These are phyloP conservation scores for Fusarium sororula DNA, from an alignment of 2,329 filamentous ascomycete genomes.

Conservation along the genomic window DNA sequence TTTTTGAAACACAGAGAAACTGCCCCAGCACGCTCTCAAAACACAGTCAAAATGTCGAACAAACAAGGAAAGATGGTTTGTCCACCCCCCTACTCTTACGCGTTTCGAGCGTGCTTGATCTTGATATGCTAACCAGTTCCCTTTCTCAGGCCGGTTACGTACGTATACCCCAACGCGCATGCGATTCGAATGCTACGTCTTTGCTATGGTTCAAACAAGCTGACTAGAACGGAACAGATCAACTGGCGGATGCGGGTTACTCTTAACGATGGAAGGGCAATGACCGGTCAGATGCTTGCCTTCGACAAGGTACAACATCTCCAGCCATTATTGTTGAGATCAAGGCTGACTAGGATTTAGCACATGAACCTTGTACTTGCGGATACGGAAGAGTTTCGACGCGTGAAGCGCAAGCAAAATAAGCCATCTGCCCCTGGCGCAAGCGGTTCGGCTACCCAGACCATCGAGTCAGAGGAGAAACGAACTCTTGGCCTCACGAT, in stretches of 20 bases:
- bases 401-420: slow-evolving; percentile 83
- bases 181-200: neutral
- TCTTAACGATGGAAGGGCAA: slow-evolving; percentile 92
- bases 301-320: slow-evolving; percentile 83
- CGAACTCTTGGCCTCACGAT: slow-evolving; percentile 95
- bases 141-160: slow-evolving; percentile 74
- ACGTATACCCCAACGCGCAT: slow-evolving; percentile 53
- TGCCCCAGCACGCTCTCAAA: slow-evolving; percentile 45
- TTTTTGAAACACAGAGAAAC: slow-evolving; percentile 54
- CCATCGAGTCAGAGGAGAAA: slow-evolving; percentile 94
- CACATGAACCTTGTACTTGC: slow-evolving; percentile 99
- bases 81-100: slow-evolving; percentile 33
- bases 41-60: slow-evolving; percentile 58
- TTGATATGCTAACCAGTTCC: slow-evolving; percentile 68
- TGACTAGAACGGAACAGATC: slow-evolving; percentile 68
- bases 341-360: slow-evolving; percentile 54
- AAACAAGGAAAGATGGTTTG: slow-evolving; percentile 99
- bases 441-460: slow-evolving; percentile 68
- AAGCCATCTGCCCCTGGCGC: slow-evolving; percentile 74
- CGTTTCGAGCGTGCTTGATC: slow-evolving; percentile 49
- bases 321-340: neutral
- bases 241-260: slow-evolving; percentile 99
- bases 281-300: slow-evolving; percentile 97
- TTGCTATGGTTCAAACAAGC: neutral
- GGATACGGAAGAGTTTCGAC: slow-evolving; percentile 97